Percentiles rank a stretch among this genome's conserved stretches.
Evolutionary conservation across 2,329 filamentous ascomycete species (phyloP).

Genomic region (Cucurbitaria berberidis): DNA sequence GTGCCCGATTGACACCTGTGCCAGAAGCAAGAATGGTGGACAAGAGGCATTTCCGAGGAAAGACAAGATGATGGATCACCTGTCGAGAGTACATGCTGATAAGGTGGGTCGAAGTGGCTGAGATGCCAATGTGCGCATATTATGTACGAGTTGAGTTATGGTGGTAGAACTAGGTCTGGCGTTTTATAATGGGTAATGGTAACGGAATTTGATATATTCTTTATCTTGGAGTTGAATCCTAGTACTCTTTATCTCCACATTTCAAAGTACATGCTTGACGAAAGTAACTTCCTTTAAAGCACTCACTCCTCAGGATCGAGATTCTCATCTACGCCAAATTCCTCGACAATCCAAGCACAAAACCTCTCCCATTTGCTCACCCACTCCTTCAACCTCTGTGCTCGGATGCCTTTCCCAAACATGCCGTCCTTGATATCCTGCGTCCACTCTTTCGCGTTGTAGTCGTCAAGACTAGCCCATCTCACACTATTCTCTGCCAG

Average conservation of each 20-base stretch:
- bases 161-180: not conserved
- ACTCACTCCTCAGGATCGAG: slow-evolving; percentile 51
- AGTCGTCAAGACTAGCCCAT: slow-evolving; percentile 89
- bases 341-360: slow-evolving; percentile 85
- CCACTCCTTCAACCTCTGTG: slow-evolving; percentile 78
- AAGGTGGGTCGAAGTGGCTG: not conserved
- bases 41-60: slow-evolving; percentile 6
- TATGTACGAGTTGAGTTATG: not conserved
- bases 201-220: not conserved
- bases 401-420: slow-evolving; percentile 73
- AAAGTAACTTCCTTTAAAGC: not conserved
- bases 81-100: slow-evolving; percentile 6
- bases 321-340: slow-evolving; percentile 66
- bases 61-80: slow-evolving; percentile 18
- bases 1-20: slow-evolving; percentile 9
- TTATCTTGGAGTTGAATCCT: not conserved
- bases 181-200: not conserved
- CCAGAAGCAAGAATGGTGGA: slow-evolving; percentile 1
- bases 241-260: not conserved
- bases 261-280: not conserved
- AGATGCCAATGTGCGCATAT: no score
- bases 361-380: slow-evolving; percentile 83
- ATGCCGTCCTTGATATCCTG: slow-evolving; percentile 76
- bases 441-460: slow-evolving; percentile 72
- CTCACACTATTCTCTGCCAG: slow-evolving; percentile 91